Conservation (phyloP, 805 yeast genomes). For the Barnettozyma botsteinii region DNA sequence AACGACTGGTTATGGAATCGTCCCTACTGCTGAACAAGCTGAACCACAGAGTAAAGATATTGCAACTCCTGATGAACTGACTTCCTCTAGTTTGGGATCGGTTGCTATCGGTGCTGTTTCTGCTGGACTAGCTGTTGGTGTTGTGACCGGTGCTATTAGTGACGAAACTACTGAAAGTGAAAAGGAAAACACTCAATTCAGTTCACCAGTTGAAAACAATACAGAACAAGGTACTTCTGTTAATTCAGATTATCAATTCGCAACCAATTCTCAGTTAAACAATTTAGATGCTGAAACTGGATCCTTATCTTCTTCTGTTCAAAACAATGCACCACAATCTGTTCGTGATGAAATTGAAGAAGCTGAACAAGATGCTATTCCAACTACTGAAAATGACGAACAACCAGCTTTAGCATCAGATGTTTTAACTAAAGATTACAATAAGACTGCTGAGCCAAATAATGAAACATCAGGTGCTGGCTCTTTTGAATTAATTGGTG, state of each 20-base stretch:
- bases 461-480: slow-evolving; percentile 21
- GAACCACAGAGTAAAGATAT: slow-evolving; percentile 10
- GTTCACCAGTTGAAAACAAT: slow-evolving; percentile 19
- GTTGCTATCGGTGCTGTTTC: slow-evolving; percentile 23
- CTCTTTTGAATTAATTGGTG: slow-evolving; percentile 23
- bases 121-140: slow-evolving; percentile 17
- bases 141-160: slow-evolving; percentile 12
- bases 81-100: slow-evolving; percentile 12
- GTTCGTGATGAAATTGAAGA: slow-evolving; percentile 57
- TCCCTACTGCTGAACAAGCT: slow-evolving; percentile 12
- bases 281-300: slow-evolving; percentile 45
- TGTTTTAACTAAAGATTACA: slow-evolving; percentile 26
- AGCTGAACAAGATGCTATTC: slow-evolving; percentile 19
- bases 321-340: slow-evolving; percentile 86
- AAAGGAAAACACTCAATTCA: slow-evolving; percentile 22
- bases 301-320: slow-evolving; percentile 84
- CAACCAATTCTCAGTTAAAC: too few relatives aligned
- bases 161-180: slow-evolving; percentile 30
- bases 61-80: slow-evolving; percentile 18
- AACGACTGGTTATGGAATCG: slow-evolving; percentile 14
- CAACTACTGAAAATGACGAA: slow-evolving; percentile 18
- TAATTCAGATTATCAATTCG: slow-evolving; percentile 21
- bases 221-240: slow-evolving; percentile 25
- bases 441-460: slow-evolving; percentile 9
- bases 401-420: slow-evolving; percentile 28